These are phyloP conservation scores for Berkeleyomyces rouxiae DNA, from an alignment of 2,329 filamentous ascomycete species.

Conservation along the genomic window DNA sequence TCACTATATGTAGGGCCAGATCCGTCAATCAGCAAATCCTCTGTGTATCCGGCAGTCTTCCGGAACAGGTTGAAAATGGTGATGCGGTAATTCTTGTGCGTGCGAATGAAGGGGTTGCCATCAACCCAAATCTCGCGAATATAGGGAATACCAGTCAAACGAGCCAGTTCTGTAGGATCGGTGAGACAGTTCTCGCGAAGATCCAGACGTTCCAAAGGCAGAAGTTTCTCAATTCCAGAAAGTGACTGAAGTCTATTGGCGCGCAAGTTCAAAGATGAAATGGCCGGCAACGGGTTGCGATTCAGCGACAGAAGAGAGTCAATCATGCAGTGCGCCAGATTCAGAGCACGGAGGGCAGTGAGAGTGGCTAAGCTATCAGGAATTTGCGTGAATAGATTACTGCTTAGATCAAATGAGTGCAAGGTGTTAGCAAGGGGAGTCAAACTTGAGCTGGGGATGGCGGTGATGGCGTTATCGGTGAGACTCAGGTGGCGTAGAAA, in stretches of 20 bases:
- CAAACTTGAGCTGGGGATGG: conserved; percentile 58
- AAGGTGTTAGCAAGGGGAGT: conserved; percentile 72
- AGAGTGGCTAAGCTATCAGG: conserved; percentile 79
- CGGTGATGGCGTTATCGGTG: conserved; percentile 77
- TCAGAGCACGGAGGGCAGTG: conserved; percentile 76
- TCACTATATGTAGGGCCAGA: conserved; percentile 71
- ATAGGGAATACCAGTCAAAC: conserved; percentile 78
- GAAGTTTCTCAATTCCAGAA: conserved; percentile 75
- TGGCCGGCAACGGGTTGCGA: conserved; percentile 75
- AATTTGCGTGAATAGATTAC: conserved; percentile 85
- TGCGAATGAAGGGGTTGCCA: conserved; percentile 81
- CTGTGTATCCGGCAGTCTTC: conserved; percentile 70
- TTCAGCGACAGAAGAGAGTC: conserved; percentile 77
- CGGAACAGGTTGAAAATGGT: conserved; percentile 95
- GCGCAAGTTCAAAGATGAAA: conserved; percentile 80
- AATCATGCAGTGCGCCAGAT: conserved; percentile 96
- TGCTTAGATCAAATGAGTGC: conserved; percentile 81
- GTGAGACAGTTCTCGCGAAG: conserved; percentile 76
- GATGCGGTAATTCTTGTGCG: conserved; percentile 69
- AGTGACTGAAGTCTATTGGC: conserved; percentile 76
- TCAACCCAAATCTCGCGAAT: conserved; percentile 85
- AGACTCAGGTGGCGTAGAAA: conserved; percentile 85
- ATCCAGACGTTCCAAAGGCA: conserved; percentile 78
- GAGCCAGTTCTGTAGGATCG: conserved; percentile 81
- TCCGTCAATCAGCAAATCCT: conserved; percentile 81